A percentile compares a stretch with the other conserved stretches of the same genome.
Evolutionary conservation across 768 basidiomycete genomes (phyloP).

Genomic region (Hypholoma fasciculare): DNA sequence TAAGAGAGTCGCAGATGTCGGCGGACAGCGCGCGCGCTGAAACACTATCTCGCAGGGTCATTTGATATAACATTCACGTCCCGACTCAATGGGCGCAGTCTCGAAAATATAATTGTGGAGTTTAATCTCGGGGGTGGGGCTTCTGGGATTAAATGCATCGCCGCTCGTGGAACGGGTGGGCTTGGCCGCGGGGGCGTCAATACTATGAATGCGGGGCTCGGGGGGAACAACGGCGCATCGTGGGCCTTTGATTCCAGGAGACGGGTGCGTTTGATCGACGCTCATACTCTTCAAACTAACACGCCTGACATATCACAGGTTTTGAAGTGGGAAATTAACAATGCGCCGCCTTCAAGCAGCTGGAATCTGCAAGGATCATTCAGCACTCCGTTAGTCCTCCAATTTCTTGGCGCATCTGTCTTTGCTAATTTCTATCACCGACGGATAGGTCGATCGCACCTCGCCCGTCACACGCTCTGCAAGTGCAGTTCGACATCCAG

Average conservation of each 20-base stretch:
- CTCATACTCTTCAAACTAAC: background rate
- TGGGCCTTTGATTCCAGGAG: slow-evolving; percentile 81
- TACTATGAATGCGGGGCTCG: slow-evolving; percentile 30
- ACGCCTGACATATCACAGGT: slow-evolving; percentile 38
- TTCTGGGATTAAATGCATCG: slow-evolving; percentile 69
- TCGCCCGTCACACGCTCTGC: slow-evolving; percentile 75
- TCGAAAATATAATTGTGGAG: slow-evolving; percentile 74
- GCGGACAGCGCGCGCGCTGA: background rate
- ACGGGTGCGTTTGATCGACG: slow-evolving; percentile 40
- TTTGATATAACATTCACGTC: slow-evolving; percentile 67
- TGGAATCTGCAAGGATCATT: slow-evolving; percentile 82
- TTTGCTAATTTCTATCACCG: background rate
- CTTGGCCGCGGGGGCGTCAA: slow-evolving; percentile 34
- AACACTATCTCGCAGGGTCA: slow-evolving; percentile 37
- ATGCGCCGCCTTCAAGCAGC: slow-evolving; percentile 62
- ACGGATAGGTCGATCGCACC: slow-evolving; percentile 34
- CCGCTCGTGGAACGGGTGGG: slow-evolving; percentile 56
- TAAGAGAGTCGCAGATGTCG: slow-evolving; percentile 16
- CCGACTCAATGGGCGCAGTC: slow-evolving; percentile 56
- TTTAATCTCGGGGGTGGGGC: slow-evolving; percentile 77
- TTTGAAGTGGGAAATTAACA: slow-evolving; percentile 78
- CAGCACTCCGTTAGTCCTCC: slow-evolving; percentile 51
- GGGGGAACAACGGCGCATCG: slow-evolving; percentile 46
- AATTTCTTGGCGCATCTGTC: background rate
- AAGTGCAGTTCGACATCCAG: slow-evolving; percentile 70